These are phyloP conservation scores for Trichothecium roseum DNA, from an alignment of 2,329 filamentous ascomycete genomes.

Conservation along the genomic window DNA sequence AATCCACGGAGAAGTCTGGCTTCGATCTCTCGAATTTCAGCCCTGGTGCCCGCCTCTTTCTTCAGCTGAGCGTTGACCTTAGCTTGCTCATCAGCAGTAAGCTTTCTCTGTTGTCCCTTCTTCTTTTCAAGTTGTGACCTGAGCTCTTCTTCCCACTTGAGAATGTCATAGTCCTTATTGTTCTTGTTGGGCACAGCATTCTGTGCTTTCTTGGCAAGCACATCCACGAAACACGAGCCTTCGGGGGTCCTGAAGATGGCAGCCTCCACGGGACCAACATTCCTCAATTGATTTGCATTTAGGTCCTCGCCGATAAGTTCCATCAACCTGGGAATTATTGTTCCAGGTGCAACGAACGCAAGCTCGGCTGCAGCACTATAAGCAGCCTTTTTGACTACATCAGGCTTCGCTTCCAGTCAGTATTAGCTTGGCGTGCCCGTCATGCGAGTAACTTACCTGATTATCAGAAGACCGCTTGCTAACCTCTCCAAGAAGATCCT, in stretches of 20 bases:
- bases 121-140: constrained; percentile 82
- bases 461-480: constrained; percentile 35
- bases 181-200: constrained; percentile 71
- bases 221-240: constrained; percentile 80
- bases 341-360: constrained; percentile 83
- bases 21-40: constrained; percentile 58
- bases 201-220: constrained; percentile 72
- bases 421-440: background rate
- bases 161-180: constrained; percentile 85
- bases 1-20: constrained; percentile 70
- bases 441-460: constrained; percentile 33
- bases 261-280: constrained; percentile 76
- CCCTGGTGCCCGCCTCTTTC: constrained; percentile 74
- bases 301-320: constrained; percentile 66
- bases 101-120: constrained; percentile 83
- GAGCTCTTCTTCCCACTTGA: constrained; percentile 96
- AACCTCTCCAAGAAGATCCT: constrained; percentile 60
- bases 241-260: constrained; percentile 89
- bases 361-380: constrained; percentile 82
- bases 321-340: constrained; percentile 66
- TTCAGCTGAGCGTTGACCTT: constrained; percentile 86
- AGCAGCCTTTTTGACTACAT: constrained; percentile 53
- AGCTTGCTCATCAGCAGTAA: constrained; percentile 76
- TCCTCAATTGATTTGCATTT: constrained; percentile 54
- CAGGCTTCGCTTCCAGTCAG: constrained; percentile 14